A percentile compares a stretch with the other conserved stretches of the same genome.
Evolutionary conservation across 257 asterid species (phyloP).

Genomic region (Petrea volubilis): DNA sequence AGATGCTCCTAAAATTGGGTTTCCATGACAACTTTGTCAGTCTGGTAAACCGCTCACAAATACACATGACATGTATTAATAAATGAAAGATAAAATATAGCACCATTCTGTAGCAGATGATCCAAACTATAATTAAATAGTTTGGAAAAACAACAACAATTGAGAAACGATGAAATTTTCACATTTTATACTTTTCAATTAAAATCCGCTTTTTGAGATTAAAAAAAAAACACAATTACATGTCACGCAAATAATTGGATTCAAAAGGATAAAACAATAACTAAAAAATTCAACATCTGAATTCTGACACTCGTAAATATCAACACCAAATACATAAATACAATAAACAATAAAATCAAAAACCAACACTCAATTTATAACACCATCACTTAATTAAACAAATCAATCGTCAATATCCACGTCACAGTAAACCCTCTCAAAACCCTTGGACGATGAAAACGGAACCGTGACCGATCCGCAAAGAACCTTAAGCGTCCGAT

Average conservation of each 20-base stretch:
- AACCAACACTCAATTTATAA: neutral
- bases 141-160: neutral
- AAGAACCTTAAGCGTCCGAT: constrained; percentile 50
- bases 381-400: neutral
- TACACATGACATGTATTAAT: too few relatives aligned
- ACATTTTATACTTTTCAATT: neutral
- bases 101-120: too few relatives aligned
- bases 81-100: too few relatives aligned
- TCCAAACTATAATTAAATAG: too few relatives aligned
- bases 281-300: neutral
- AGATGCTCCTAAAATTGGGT: too few relatives aligned
- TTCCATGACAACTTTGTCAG: too few relatives aligned
- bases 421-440: constrained; percentile 53
- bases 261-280: neutral
- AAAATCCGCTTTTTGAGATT: neutral
- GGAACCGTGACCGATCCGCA: constrained; percentile 52
- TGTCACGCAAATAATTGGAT: neutral
- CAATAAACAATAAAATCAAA: neutral
- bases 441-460: constrained; percentile 42
- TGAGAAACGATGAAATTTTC: neutral
- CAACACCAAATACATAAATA: neutral
- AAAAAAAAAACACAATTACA: neutral
- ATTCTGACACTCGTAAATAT: neutral
- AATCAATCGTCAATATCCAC: constrained; percentile 38
- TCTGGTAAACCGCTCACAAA: too few relatives aligned